Evolutionary conservation across 805 yeast species (phyloP), one percentile per base, ranked within the genome.

Genomic region (Myxozyma lipomycoides): DNA sequence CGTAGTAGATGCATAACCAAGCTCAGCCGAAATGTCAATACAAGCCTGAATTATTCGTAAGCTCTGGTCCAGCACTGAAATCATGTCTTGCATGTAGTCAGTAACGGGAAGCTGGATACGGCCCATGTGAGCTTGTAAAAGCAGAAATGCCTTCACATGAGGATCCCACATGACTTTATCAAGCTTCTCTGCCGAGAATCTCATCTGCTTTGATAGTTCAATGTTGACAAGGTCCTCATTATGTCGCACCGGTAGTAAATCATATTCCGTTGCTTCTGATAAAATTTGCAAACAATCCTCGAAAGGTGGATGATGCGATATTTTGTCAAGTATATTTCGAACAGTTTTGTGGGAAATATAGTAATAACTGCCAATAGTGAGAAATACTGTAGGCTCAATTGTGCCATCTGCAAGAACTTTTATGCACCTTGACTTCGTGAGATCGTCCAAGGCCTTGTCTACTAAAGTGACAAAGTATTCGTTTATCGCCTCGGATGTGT

Each of bases 71-170:
- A 93, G 71, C 7, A 93, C 95, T 0, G 97, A 83, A 12, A 89
- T 80, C 0, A 96, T 89, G 67, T 93, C 98, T 64, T 91, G 98
- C 7, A 84, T 75, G 65, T 93, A 93, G 73, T 93, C 99, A 0
- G 95, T 95, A 62, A 93, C 86, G 1, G 98, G 98, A 43, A 93
- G 72, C 52, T 86, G 93, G 4, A 80, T 72, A 43, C 89, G 70
- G 34, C 78, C 71, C 77, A 86, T 78, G 60, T 75, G 83, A 0
- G 91, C 90, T 64, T 86, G 93, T 6, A 85, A 64, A 58, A 86
- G 73, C 54, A 86, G 70, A 60, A 76, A 86, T 2, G 88, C 81
- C 64, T 86, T 86, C 58, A 86, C 86, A 65, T 86, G 95, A 3
- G 95, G 93, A 64, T 89, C 95, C 83, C 93, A 87, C 68, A 87